Evolutionary conservation across 805 yeast species (phyloP).

Genomic region (Candida ficus): DNA sequence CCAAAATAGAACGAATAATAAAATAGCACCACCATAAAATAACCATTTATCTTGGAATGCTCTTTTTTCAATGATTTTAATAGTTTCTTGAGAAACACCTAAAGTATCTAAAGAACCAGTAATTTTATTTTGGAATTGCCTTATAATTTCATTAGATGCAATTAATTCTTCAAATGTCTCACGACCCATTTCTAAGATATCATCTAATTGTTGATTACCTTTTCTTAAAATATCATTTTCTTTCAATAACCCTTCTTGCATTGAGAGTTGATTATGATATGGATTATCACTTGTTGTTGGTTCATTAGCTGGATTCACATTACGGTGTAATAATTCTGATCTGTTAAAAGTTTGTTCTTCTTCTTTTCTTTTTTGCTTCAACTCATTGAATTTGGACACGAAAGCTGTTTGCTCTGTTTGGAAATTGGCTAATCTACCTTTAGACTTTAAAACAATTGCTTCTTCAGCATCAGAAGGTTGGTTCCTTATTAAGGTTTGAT

Average conservation of each 20-base stretch:
- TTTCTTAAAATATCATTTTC: slow-evolving; percentile 61
- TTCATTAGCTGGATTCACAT: slow-evolving; percentile 16
- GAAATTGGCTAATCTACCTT: slow-evolving; percentile 57
- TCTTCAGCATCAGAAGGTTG: slow-evolving; percentile 2
- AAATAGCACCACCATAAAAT: slow-evolving; percentile 67
- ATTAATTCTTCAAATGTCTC: slow-evolving; percentile 79
- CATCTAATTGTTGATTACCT: slow-evolving; percentile 81
- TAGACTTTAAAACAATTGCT: slow-evolving; percentile 35
- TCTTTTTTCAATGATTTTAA: slow-evolving; percentile 70
- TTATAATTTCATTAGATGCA: slow-evolving; percentile 73
- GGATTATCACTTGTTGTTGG: slow-evolving; percentile 17
- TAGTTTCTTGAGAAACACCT: slow-evolving; percentile 84
- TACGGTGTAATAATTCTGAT: slow-evolving; percentile 41
- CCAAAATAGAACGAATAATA: slow-evolving; percentile 63
- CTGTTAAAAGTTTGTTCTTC: slow-evolving; percentile 34
- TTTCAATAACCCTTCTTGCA: slow-evolving; percentile 51
- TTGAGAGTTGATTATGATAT: slow-evolving; percentile 31
- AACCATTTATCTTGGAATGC: slow-evolving; percentile 84
- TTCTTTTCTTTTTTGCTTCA: slow-evolving; percentile 32
- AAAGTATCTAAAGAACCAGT: slow-evolving; percentile 68
- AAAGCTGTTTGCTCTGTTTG: slow-evolving; percentile 32
- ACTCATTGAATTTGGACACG: slow-evolving; percentile 27
- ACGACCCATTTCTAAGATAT: slow-evolving; percentile 85
- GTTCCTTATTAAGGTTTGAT: slow-evolving; percentile 30
- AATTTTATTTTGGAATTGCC: slow-evolving; percentile 56